These are phyloP conservation scores for Penicillium sp. DNA, from an alignment of 2,329 filamentous ascomycete genomes.

Conservation along the genomic window DNA sequence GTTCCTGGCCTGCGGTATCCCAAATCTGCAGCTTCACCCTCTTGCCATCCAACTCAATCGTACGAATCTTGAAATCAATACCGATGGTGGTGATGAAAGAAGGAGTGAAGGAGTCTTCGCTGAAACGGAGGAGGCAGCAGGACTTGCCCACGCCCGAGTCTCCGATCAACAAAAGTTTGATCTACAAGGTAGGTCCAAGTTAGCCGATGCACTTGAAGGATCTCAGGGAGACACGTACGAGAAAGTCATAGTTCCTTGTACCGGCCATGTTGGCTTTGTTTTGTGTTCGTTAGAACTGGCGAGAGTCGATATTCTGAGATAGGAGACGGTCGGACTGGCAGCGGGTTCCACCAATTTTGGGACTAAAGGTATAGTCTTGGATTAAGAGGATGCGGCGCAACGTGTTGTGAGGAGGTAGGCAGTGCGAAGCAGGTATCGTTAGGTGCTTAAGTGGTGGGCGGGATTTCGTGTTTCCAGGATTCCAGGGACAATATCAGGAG, in stretches of 20 bases:
- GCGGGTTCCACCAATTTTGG: background rate
- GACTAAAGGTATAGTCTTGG: background rate
- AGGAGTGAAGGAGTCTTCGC: constrained; percentile 95
- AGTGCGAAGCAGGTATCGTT: background rate
- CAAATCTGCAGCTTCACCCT: constrained; percentile 99
- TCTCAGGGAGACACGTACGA: constrained; percentile 58
- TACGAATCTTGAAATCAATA: constrained; percentile 99
- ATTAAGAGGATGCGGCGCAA: background rate
- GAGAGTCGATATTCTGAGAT: constrained; percentile 9
- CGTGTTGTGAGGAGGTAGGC: background rate
- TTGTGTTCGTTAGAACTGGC: constrained; percentile 5
- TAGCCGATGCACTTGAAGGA: background rate
- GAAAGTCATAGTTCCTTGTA: constrained; percentile 98
- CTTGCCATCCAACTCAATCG: constrained; percentile 98
- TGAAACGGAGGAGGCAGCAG: constrained; percentile 94
- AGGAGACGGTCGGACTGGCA: constrained; percentile 12
- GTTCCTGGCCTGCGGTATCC: constrained; percentile 97
- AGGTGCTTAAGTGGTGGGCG: background rate
- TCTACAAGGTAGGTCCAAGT: constrained; percentile 54
- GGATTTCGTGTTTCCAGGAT: constrained; percentile 3
- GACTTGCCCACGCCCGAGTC: constrained; percentile 97
- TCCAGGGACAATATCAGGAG: constrained; percentile 17
- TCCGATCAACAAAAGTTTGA: constrained; percentile 94
- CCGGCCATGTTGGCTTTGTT: constrained; percentile 69
- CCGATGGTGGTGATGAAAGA: constrained; percentile 99